These are phyloP conservation scores for Rubus idaeus DNA, from an alignment of 306 rosid genomes.

Conservation along the genomic window DNA sequence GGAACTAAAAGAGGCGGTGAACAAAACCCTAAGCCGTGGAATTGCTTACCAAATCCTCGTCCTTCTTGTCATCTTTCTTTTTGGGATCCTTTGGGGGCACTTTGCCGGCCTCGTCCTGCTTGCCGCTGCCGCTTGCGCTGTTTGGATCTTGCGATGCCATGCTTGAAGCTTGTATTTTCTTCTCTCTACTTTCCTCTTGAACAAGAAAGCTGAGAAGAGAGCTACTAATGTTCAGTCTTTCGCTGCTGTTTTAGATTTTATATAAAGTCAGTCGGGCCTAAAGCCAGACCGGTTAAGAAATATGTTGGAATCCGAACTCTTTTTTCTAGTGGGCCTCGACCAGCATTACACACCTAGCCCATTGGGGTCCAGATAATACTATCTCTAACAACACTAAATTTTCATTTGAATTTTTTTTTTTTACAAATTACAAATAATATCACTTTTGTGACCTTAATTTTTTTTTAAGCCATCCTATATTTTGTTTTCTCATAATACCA, in stretches of 20 bases:
- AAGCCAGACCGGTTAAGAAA: no score
- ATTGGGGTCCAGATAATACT: neutral
- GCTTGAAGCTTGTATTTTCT: neutral
- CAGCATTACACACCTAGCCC: neutral
- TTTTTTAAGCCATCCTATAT: no score
- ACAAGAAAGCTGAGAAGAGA: constrained; percentile 25
- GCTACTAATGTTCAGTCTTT: neutral
- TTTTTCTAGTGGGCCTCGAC: neutral
- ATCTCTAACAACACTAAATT: no score
- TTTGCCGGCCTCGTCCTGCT: constrained; percentile 54
- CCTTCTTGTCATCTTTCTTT: constrained; percentile 83
- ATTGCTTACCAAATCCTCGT: constrained; percentile 76
- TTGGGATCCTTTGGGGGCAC: constrained; percentile 52
- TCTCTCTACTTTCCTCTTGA: constrained; percentile 34
- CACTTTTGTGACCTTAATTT: no score
- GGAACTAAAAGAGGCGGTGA: no score
- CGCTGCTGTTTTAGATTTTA: neutral
- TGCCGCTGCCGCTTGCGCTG: constrained; percentile 52
- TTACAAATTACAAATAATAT: no score
- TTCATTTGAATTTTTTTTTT: no score
- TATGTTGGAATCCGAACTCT: no score
- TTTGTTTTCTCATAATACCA: no score
- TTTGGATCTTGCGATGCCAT: constrained; percentile 82
- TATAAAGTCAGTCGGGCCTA: neutral
- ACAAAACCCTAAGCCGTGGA: constrained; percentile 6